These are phyloP conservation scores for Arctostaphylos glauca DNA, from an alignment of 148 eudicot genomes.

Conservation along the genomic window DNA sequence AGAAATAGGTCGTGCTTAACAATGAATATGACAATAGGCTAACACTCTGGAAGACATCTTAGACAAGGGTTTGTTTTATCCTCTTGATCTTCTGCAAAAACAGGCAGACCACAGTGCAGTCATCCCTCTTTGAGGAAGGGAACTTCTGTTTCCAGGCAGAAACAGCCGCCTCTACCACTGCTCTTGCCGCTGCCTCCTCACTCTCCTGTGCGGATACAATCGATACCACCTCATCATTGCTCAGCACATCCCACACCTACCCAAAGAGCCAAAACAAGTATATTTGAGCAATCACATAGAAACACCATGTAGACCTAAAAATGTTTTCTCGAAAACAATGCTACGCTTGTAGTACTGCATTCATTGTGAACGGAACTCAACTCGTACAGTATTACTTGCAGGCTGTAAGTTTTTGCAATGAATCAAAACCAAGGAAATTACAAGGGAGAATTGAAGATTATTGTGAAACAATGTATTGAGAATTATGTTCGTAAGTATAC, in stretches of 20 bases:
- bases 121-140: slow-evolving; percentile 61
- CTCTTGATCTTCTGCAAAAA: slow-evolving; percentile 38
- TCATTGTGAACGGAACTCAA: no score
- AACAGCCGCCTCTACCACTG: slow-evolving; percentile 49
- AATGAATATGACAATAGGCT: background rate
- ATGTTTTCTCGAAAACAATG: background rate
- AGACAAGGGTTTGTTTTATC: slow-evolving; percentile 8
- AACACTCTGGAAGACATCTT: background rate
- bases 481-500: no score
- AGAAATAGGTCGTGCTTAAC: background rate
- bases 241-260: slow-evolving; percentile 86
- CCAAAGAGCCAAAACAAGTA: background rate
- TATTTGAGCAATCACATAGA: background rate
- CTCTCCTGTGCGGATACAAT: slow-evolving; percentile 40
- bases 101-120: slow-evolving; percentile 64
- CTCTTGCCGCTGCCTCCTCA: slow-evolving; percentile 57
- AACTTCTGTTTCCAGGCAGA: slow-evolving; percentile 57
- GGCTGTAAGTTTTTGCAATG: no score
- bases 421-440: no score
- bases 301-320: background rate
- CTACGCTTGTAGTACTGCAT: background rate
- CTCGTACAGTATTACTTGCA: no score
- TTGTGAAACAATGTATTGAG: no score
- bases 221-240: slow-evolving; percentile 54
- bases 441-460: no score